phyloP scores from a whole-genome alignment of 2,329 filamentous ascomycete genomes.

The Ascomycota sp. region DNA sequence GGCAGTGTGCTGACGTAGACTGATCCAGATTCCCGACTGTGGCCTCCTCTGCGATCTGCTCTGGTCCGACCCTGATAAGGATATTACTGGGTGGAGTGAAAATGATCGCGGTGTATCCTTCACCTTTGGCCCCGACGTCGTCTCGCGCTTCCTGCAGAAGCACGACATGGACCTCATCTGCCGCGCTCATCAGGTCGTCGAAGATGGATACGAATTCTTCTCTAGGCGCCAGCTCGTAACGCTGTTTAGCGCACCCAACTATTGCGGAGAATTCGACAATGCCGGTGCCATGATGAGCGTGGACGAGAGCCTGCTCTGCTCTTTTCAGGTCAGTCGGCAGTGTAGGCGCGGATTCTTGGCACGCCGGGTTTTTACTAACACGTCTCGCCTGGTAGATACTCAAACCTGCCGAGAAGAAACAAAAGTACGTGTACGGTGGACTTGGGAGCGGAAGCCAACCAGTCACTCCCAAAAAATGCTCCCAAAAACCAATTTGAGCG shows the following conservation, averaged over 20 bases:
- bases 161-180: conserved; percentile 99
- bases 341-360: too few species aligned
- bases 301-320: conserved; percentile 93
- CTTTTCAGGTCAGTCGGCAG: conserved; percentile 85
- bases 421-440: conserved; percentile 87
- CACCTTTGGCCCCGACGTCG: conserved; percentile 93
- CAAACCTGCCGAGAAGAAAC: conserved; percentile 99
- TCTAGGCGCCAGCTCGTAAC: conserved; percentile 95
- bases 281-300: conserved; percentile 99
- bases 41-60: conserved; percentile 91
- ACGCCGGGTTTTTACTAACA: neutral
- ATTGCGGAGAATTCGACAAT: conserved; percentile 98
- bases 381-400: conserved; percentile 44
- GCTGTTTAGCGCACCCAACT: conserved; percentile 94
- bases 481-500: conserved; percentile 7
- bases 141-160: conserved; percentile 93
- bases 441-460: conserved; percentile 31
- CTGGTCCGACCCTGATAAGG: conserved; percentile 98
- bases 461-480: too few species aligned
- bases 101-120: conserved; percentile 98
- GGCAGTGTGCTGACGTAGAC: conserved; percentile 2
- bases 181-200: conserved; percentile 93
- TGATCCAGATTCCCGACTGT: conserved; percentile 79
- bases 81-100: conserved; percentile 97
- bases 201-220: conserved; percentile 99